Base-by-base conservation (phyloP, 2,329 filamentous ascomycete genomes). In the Exophiala bonariae region DNA sequence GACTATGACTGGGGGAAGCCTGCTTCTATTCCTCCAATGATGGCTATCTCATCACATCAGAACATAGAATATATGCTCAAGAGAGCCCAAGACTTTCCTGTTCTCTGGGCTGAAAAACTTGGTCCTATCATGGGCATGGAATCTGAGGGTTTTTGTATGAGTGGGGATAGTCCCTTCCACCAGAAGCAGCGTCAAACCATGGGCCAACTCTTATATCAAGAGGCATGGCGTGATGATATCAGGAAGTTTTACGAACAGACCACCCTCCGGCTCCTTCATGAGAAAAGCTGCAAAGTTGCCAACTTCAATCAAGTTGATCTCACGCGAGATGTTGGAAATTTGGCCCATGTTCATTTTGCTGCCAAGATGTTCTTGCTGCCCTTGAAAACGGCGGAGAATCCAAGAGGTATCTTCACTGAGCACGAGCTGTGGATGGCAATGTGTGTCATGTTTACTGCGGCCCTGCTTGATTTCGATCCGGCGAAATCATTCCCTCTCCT, bases 1-100 rank as follows among this genome's bases (percentile, higher is more conserved):
- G 72, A 83, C 20, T 95, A 91, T 68, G 81, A 79, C 63, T 93
- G 82, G 60, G 77, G 81, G 4, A 77, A 78, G 2, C 87, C 88
- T 0, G 61, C 66, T 0, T 74, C 67, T 49, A 73, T 72, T 2
- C 69, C 76, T 0, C 71, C 74, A 1, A 70, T 74, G 1, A 69
- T 85, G 18, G 74, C 81, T 49, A 69, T 88, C 50, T 73, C 73
- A 2, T 83, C 84, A 1, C 83, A 84, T 61, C 72, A 73, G 11
- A 82, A 76, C 0, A 82, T 80, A 22, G 79, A 80, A 61, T 68
- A 81, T 38, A 72, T 91, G 19, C 71, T 89, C 11, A 74, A 79
- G 10, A 78, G 83, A 54, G 71, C 76, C 41, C 66, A 76, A 11
- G 78, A 77, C 40, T 92, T 85, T 76, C 80, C 76, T 5, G 75